Percentiles rank a stretch among this genome's conserved stretches.
phyloP scores from a whole-genome alignment of 2,329 filamentous ascomycete genomes.

The Exophiala mesophila region DNA sequence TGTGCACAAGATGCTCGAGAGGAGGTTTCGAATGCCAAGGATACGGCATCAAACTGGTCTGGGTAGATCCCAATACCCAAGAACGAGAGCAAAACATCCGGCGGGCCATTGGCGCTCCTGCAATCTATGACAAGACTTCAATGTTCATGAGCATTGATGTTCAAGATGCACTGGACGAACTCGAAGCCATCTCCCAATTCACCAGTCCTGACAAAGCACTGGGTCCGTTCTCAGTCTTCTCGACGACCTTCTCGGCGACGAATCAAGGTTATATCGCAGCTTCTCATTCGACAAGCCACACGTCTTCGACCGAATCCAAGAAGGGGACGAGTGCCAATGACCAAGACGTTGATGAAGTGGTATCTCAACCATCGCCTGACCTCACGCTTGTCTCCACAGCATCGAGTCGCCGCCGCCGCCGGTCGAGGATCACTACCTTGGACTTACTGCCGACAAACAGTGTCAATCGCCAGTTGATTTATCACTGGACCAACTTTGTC shows the following conservation, averaged over 20 bases:
- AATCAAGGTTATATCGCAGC: background rate
- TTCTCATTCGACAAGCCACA: background rate
- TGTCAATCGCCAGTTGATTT: conserved; percentile 26
- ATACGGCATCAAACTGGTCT: conserved; percentile 25
- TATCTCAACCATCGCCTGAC: background rate
- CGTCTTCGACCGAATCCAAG: background rate
- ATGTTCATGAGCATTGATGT: conserved; percentile 16
- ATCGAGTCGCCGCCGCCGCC: background rate
- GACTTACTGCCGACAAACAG: conserved; percentile 16
- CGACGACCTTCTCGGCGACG: background rate
- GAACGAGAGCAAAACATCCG: conserved; percentile 22
- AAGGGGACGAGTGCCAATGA: background rate
- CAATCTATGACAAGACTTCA: conserved; percentile 16
- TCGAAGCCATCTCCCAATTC: conserved; percentile 9
- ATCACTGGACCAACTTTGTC: conserved; percentile 31
- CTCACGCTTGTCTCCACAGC: background rate
- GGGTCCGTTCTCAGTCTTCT: conserved; percentile 20
- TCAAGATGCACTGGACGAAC: conserved; percentile 13
- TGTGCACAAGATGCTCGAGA: conserved; percentile 27
- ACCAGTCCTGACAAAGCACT: background rate
- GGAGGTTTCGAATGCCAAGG: conserved; percentile 30
- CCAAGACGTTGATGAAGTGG: background rate
- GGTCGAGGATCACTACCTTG: conserved; percentile 1
- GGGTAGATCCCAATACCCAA: conserved; percentile 18
- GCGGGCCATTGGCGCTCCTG: conserved; percentile 15